A percentile compares a stretch with the other conserved stretches of the same genome.
Conservation (phyloP, 163 green algal genomes). For the Volvox carteri region DNA sequence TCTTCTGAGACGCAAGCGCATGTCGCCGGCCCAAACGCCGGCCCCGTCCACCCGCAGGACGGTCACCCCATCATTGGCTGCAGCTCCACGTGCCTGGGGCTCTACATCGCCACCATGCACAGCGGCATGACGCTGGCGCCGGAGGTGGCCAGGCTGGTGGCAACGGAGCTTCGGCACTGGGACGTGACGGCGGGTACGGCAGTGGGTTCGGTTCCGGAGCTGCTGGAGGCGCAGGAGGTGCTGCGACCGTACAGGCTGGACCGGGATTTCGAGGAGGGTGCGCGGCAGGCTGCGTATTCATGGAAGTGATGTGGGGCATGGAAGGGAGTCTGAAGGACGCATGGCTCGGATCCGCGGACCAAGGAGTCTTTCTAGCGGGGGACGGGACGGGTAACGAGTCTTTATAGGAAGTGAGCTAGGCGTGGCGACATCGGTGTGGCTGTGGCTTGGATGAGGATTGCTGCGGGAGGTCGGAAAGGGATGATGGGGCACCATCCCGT, state of each 20-base stretch:
- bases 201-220: neutral
- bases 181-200: neutral
- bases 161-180: constrained; percentile 40
- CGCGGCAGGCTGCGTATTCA: neutral
- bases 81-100: neutral
- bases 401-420: too few relatives aligned
- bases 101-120: constrained; percentile 61
- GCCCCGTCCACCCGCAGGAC: constrained; percentile 43
- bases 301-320: constrained; percentile 28
- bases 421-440: too few relatives aligned
- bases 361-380: too few relatives aligned
- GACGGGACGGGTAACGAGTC: too few relatives aligned
- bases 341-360: too few relatives aligned
- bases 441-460: too few relatives aligned
- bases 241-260: constrained; percentile 37
- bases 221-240: constrained; percentile 18
- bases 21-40: too few relatives aligned
- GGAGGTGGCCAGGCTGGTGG: constrained; percentile 54
- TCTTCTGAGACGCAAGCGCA: too few relatives aligned
- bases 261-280: constrained; percentile 13
- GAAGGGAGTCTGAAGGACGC: neutral
- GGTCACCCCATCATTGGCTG: constrained; percentile 33
- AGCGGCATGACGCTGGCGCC: constrained; percentile 59
- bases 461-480: too few relatives aligned
- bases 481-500: too few relatives aligned